Evolutionary conservation across 345 rosid genomes (phyloP), one percentile per base, ranked within the genome.

Genomic region (Arabidopsis arenosa): DNA sequence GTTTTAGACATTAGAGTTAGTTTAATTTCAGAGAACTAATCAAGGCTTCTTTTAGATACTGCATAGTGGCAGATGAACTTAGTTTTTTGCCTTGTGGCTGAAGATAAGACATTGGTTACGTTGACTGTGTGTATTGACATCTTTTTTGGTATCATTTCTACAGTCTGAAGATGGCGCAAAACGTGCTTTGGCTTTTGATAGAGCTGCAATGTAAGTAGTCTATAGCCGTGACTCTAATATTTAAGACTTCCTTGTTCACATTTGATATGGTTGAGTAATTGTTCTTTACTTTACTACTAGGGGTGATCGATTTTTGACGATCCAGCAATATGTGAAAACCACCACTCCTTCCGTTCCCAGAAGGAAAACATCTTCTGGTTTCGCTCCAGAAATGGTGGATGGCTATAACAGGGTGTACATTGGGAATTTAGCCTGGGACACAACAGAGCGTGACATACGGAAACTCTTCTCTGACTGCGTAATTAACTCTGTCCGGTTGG

Each of bases 361-460:
- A 68, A 77, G 45, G 26, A 82, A 70, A 54, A 81, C 78, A 61
- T 73, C 70, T 26, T 41, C 89, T 11, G 84, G 89, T 54, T 90
- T 92, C 57, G 79, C 76, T 39, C 93, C 96, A 12, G 74, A 82
- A 58, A 82, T 92, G 66, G 85, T 90, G 40, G 88, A 86, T 60
- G 99, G 97, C 47, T 95, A 92, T 84, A 87, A 92, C 70, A 89
- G 98, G 71, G 78, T 92, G 60, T 95, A 92, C 64, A 75, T 88
- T 41, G 99, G 97, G 72, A 95, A 95, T 73, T 76, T 92, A 72
- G 80, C 98, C 17, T 92, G 97, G 97, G 92, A 95, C 80, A 83
- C 90, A 60, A 88, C 91, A 0, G 97, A 92, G 79, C 89, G 84
- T 17, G 91, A 92, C 60, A 68, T 89, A 70, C 88, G 76, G 61